Conservation (phyloP, 305 asterid species). For the Salvia sclarea region DNA sequence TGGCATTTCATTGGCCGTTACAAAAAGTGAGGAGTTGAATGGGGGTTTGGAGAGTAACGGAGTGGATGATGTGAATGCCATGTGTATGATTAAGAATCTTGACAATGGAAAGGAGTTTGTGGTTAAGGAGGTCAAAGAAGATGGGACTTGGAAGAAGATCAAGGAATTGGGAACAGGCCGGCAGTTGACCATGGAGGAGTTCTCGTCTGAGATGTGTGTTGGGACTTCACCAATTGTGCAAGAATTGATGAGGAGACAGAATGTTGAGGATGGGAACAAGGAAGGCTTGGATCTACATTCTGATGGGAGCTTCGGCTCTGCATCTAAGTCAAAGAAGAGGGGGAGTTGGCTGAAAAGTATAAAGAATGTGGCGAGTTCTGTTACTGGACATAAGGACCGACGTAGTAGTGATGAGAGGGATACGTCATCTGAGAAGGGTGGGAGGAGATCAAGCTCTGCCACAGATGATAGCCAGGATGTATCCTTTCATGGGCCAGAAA, state of each 20-base stretch:
- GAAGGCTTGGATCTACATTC: constrained; percentile 50
- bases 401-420: constrained; percentile 96
- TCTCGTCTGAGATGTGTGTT: constrained; percentile 81
- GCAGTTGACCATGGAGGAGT: constrained; percentile 96
- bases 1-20: constrained; percentile 29
- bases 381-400: constrained; percentile 70
- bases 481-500: constrained; percentile 88
- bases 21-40: constrained; percentile 41
- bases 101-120: constrained; percentile 96
- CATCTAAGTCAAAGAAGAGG: constrained; percentile 65
- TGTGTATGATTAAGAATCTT: constrained; percentile 84
- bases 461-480: constrained; percentile 97
- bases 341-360: constrained; percentile 84
- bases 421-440: constrained; percentile 95
- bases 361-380: constrained; percentile 79
- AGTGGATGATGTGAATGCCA: constrained; percentile 41
- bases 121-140: constrained; percentile 91
- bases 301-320: constrained; percentile 57
- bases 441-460: constrained; percentile 98
- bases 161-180: constrained; percentile 94
- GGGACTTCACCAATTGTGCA: constrained; percentile 98
- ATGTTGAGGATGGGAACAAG: constrained; percentile 74
- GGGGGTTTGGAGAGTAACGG: constrained; percentile 38
- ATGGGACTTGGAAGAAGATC: constrained; percentile 89
- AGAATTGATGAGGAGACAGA: constrained; percentile 95